Conservation (phyloP, 2,329 filamentous ascomycete genomes). For the Exophiala calicioides region DNA sequence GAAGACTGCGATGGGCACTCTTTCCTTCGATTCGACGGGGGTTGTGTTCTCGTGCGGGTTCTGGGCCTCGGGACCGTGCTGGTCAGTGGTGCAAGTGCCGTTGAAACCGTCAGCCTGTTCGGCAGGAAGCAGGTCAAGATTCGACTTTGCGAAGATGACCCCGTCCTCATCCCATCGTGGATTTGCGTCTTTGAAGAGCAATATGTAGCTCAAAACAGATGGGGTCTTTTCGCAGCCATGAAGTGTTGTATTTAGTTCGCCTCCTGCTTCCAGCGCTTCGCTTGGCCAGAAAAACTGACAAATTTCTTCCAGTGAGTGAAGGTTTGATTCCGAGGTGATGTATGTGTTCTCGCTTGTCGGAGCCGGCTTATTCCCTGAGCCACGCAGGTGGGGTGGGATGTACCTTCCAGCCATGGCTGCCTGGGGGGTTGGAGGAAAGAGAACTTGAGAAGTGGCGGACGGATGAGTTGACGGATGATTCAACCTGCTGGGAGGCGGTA, state of each 20-base stretch:
- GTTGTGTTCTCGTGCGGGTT: too few relatives aligned
- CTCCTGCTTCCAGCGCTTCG: not conserved
- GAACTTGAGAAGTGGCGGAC: too few relatives aligned
- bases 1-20: slow-evolving; percentile 17
- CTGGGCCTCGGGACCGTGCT: too few relatives aligned
- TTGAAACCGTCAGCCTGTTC: slow-evolving; percentile 1
- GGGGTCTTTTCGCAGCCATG: slow-evolving; percentile 19
- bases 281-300: slow-evolving; percentile 10
- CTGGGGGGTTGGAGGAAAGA: too few relatives aligned
- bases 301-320: slow-evolving; percentile 5
- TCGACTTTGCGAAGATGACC: slow-evolving; percentile 23
- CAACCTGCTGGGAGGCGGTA: too few relatives aligned
- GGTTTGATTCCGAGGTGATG: not conserved
- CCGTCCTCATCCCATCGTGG: slow-evolving; percentile 20
- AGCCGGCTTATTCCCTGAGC: not conserved
- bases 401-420: slow-evolving; percentile 12
- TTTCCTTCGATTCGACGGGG: too few relatives aligned
- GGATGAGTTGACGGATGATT: too few relatives aligned
- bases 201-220: slow-evolving; percentile 18
- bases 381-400: slow-evolving; percentile 2
- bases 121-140: slow-evolving; percentile 16
- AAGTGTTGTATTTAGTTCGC: slow-evolving; percentile 7
- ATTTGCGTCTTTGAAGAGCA: slow-evolving; percentile 24
- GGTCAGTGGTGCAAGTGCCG: too few relatives aligned
- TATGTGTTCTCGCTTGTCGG: not conserved